These are phyloP conservation scores for Skeletonema marinoi DNA, from an alignment of 108 stramenopile genomes.

Conservation along the genomic window DNA sequence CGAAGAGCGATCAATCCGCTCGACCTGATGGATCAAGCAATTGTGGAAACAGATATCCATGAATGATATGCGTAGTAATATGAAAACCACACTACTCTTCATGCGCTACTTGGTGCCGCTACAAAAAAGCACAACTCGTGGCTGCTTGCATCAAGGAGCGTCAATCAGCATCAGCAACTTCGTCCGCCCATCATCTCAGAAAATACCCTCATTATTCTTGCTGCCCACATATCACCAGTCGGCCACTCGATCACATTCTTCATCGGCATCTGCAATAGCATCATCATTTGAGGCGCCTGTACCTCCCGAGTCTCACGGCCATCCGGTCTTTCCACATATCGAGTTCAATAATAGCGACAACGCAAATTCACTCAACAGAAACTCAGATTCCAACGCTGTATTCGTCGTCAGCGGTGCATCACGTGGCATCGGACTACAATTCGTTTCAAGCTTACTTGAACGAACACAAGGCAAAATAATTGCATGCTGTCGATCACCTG, in stretches of 20 bases:
- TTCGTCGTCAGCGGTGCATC: slow-evolving; percentile 80
- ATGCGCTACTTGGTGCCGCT: background rate
- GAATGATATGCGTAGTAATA: too few species aligned
- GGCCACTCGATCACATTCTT: background rate
- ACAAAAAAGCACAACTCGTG: background rate
- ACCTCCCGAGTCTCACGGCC: slow-evolving; percentile 58
- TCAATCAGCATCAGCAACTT: too few species aligned
- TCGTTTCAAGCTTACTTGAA: slow-evolving; percentile 53
- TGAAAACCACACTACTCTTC: background rate
- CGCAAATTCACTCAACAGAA: slow-evolving; percentile 25
- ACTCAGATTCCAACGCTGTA: slow-evolving; percentile 71
- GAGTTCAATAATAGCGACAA: slow-evolving; percentile 20
- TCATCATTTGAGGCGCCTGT: slow-evolving; percentile 47
- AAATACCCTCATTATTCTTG: too few species aligned
- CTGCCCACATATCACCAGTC: background rate
- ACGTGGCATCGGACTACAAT: slow-evolving; percentile 78
- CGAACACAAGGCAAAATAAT: slow-evolving; percentile 67
- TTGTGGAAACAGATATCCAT: too few species aligned
- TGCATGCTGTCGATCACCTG: slow-evolving; percentile 76
- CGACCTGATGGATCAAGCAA: too few species aligned
- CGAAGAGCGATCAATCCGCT: too few species aligned
- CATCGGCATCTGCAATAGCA: background rate
- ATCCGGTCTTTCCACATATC: slow-evolving; percentile 58
- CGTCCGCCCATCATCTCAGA: too few species aligned
- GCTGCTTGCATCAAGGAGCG: background rate